These are phyloP conservation scores for Pichia gijzeniarum DNA, from an alignment of 805 yeast genomes.

Conservation along the genomic window DNA sequence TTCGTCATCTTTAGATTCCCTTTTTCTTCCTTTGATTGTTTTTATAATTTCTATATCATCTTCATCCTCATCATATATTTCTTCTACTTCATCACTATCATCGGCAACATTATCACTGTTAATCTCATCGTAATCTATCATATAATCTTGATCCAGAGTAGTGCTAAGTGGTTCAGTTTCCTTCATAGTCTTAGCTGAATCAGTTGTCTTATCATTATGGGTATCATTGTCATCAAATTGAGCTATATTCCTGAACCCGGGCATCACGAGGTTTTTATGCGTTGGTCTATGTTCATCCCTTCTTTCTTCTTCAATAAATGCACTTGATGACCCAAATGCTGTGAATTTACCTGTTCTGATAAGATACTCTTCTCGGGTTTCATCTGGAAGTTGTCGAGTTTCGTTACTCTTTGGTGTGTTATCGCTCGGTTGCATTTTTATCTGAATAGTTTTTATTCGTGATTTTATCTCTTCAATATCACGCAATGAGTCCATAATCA, in stretches of 20 bases:
- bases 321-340: slow-evolving; percentile 74
- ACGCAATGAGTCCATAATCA: slow-evolving; percentile 43
- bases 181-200: background rate
- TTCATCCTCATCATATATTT: background rate
- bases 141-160: slow-evolving; percentile 13
- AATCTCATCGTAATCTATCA: slow-evolving; percentile 4
- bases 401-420: background rate
- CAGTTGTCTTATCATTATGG: background rate
- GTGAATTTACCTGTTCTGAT: slow-evolving; percentile 89
- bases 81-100: slow-evolving; percentile 10
- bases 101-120: slow-evolving; percentile 9
- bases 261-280: slow-evolving; percentile 43
- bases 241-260: slow-evolving; percentile 36
- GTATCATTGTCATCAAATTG: slow-evolving; percentile 10
- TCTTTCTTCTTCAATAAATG: slow-evolving; percentile 40
- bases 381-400: slow-evolving; percentile 47
- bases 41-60: slow-evolving; percentile 1
- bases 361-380: slow-evolving; percentile 70
- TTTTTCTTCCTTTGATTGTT: background rate
- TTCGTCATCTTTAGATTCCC: slow-evolving; percentile 19
- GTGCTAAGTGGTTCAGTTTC: background rate
- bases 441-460: slow-evolving; percentile 30
- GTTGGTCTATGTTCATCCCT: slow-evolving; percentile 20
- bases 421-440: slow-evolving; percentile 11
- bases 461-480: slow-evolving; percentile 59